These are phyloP conservation scores for Chrysochromulina tobinii DNA, from an alignment of 78 protist genomes.

Conservation along the genomic window DNA sequence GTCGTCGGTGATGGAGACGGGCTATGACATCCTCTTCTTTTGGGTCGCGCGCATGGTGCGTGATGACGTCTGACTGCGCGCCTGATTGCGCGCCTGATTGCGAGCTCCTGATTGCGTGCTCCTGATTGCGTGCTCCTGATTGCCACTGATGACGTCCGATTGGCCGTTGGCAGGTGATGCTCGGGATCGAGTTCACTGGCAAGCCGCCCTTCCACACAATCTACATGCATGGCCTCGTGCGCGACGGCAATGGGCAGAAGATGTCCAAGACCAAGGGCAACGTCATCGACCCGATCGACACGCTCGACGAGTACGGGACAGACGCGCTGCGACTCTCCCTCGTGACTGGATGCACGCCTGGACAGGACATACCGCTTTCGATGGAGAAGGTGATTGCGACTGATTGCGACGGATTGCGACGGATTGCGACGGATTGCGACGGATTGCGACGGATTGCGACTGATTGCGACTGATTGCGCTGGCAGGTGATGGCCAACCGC, in stretches of 20 bases:
- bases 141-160: too few species aligned
- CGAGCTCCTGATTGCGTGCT: too few species aligned
- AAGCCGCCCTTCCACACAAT: conserved; percentile 74
- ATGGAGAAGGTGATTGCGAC: conserved; percentile 51
- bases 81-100: too few species aligned
- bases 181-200: conserved; percentile 61
- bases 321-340: conserved; percentile 88
- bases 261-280: conserved; percentile 70
- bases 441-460: too few species aligned
- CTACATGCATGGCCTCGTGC: conserved; percentile 78
- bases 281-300: conserved; percentile 64
- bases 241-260: conserved; percentile 63
- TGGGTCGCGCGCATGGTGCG: conserved; percentile 95
- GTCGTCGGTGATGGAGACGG: conserved; percentile 87
- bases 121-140: too few species aligned
- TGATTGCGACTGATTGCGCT: too few species aligned
- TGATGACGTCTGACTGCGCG: too few species aligned
- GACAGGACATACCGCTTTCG: conserved; percentile 16
- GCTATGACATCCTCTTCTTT: conserved; percentile 92
- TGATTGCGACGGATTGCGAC: too few species aligned
- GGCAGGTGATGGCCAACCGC: conserved; percentile 41
- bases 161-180: conserved; percentile 59
- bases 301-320: conserved; percentile 82
- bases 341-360: conserved; percentile 29
- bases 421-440: too few species aligned